Conservation (phyloP, 805 yeast genomes). For the Myxozyma mucilagina region DNA sequence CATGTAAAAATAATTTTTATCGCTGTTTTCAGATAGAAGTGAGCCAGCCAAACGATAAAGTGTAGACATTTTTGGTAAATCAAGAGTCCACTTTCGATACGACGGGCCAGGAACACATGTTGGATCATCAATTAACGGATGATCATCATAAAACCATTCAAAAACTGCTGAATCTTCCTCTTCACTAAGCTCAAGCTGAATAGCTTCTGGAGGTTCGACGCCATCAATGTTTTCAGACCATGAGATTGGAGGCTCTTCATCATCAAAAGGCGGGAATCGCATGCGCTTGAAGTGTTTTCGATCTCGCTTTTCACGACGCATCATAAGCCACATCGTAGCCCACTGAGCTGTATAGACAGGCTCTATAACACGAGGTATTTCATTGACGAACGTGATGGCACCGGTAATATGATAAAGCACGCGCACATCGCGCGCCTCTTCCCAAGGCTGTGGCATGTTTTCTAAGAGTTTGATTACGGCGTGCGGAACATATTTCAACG, state of each 20-base stretch:
- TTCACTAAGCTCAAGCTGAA: slow-evolving; percentile 64
- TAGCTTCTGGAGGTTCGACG: slow-evolving; percentile 69
- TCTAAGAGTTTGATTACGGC: slow-evolving; percentile 86
- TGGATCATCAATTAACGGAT: slow-evolving; percentile 63
- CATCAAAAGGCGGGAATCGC: slow-evolving; percentile 95
- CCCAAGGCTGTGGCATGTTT: slow-evolving; percentile 99
- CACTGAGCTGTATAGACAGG: slow-evolving; percentile 93
- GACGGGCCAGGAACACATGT: slow-evolving; percentile 71
- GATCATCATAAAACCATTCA: slow-evolving; percentile 81
- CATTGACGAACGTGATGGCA: slow-evolving; percentile 93
- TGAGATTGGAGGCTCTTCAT: slow-evolving; percentile 89
- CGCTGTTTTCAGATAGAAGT: slow-evolving; percentile 56
- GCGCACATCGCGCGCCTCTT: slow-evolving; percentile 74
- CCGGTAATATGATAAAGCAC: slow-evolving; percentile 90
- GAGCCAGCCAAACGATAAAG: slow-evolving; percentile 72
- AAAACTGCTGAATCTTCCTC: slow-evolving; percentile 59
- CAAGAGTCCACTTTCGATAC: slow-evolving; percentile 69
- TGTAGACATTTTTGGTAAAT: slow-evolving; percentile 60
- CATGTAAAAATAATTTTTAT: slow-evolving; percentile 63
- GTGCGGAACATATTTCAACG: slow-evolving; percentile 93
- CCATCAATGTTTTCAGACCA: slow-evolving; percentile 80
- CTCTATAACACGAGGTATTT: slow-evolving; percentile 85
- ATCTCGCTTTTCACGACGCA: slow-evolving; percentile 93
- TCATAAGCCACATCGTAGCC: slow-evolving; percentile 89
- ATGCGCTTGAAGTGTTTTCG: slow-evolving; percentile 85